Conservation (phyloP, 305 asterid species). For the Fraxinus latifolia region DNA sequence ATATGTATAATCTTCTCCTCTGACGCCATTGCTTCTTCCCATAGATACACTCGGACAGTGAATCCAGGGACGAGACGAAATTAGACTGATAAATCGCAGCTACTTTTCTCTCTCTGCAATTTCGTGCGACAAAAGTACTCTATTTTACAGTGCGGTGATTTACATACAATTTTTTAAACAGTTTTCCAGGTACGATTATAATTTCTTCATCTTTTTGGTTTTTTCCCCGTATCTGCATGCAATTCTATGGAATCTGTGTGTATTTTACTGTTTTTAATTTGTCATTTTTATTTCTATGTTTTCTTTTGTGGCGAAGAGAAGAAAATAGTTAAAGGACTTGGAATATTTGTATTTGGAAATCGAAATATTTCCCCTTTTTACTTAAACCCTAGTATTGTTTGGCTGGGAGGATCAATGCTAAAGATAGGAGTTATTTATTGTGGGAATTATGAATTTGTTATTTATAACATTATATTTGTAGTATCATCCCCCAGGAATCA, state of each 20-base stretch:
- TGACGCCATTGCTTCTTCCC: slow-evolving; percentile 22
- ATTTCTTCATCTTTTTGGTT: neutral
- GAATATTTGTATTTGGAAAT: neutral
- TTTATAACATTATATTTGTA: neutral
- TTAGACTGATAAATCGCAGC: slow-evolving; percentile 1
- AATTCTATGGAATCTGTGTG: neutral
- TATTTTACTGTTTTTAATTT: neutral
- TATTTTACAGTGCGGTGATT: neutral
- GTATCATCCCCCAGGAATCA: neutral
- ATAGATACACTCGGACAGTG: slow-evolving; percentile 7
- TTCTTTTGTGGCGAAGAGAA: neutral
- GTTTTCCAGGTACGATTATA: slow-evolving; percentile 23
- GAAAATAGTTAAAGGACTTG: neutral
- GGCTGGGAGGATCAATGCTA: neutral
- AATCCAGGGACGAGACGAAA: slow-evolving; percentile 15
- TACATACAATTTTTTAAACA: neutral
- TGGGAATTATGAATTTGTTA: neutral
- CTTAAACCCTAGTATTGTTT: neutral
- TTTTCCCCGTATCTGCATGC: slow-evolving; percentile 2
- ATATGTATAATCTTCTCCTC: slow-evolving; percentile 7
- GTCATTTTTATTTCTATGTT: neutral
- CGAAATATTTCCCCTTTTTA: neutral
- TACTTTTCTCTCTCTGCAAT: slow-evolving; percentile 17
- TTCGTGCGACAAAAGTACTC: neutral
- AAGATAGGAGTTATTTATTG: neutral